These are phyloP conservation scores for Metroxylon sagu DNA, from an alignment of 176 grass and related monocot species.

Conservation along the genomic window DNA sequence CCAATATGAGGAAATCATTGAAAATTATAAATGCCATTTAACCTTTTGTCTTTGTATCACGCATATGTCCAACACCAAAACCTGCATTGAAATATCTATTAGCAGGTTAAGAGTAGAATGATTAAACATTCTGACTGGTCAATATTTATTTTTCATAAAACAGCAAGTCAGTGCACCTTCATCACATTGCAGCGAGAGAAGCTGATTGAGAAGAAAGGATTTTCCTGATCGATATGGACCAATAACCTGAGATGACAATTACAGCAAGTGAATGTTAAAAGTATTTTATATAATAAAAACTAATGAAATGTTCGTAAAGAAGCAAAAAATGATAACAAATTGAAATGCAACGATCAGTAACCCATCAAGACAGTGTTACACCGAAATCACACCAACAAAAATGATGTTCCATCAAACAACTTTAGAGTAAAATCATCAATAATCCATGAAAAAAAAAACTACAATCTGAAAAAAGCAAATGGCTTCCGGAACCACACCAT, in stretches of 20 bases:
- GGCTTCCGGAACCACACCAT: too few relatives aligned
- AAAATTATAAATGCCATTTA: background rate
- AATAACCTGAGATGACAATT: constrained; percentile 50
- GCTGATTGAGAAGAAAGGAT: constrained; percentile 96
- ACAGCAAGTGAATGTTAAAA: background rate
- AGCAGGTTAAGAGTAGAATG: background rate
- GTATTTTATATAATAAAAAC: too few relatives aligned
- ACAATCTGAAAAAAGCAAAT: too few relatives aligned
- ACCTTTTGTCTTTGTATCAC: constrained; percentile 99
- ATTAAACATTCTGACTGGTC: background rate
- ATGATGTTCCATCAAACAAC: too few relatives aligned
- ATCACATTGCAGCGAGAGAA: constrained; percentile 71
- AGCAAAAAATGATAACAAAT: too few relatives aligned
- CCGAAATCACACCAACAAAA: too few relatives aligned
- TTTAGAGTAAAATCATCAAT: too few relatives aligned
- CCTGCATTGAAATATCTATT: constrained; percentile 30
- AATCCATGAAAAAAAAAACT: too few relatives aligned
- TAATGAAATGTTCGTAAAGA: too few relatives aligned
- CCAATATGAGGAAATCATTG: background rate
- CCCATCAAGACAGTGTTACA: too few relatives aligned
- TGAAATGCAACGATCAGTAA: too few relatives aligned
- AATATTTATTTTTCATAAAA: background rate
- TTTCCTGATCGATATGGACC: constrained; percentile 85
- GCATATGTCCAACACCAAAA: constrained; percentile 95
- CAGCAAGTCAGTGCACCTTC: constrained; percentile 34